Conservation (phyloP, 495 filamentous ascomycete species). For the Achaetomiella virescens region DNA sequence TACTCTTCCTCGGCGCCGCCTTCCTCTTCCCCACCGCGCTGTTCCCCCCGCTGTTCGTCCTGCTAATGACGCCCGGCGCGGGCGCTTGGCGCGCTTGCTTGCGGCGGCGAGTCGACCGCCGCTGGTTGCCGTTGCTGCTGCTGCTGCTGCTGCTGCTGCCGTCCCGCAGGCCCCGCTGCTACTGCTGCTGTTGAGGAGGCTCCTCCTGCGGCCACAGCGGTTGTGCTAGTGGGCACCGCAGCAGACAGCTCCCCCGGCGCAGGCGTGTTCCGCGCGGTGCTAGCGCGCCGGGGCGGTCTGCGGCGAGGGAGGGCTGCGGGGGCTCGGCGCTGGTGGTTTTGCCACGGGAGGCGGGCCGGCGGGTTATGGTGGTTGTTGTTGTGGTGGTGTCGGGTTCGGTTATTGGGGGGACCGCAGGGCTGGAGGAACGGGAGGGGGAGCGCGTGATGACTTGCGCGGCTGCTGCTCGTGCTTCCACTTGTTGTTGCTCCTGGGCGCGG, state of each 20-base stretch:
- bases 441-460: constrained; percentile 24
- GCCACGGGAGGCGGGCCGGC: constrained; percentile 42
- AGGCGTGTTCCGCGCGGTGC: constrained; percentile 52
- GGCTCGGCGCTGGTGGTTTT: constrained; percentile 47
- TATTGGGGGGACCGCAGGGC: constrained; percentile 28
- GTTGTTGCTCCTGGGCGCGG: constrained; percentile 27
- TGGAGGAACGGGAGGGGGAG: constrained; percentile 27
- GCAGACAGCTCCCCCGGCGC: constrained; percentile 34
- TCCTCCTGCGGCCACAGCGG: background rate
- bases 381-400: constrained; percentile 23
- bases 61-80: constrained; percentile 67
- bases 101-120: constrained; percentile 15
- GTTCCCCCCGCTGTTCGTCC: constrained; percentile 63
- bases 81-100: constrained; percentile 55
- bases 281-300: constrained; percentile 50
- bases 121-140: background rate
- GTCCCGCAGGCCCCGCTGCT: no score
- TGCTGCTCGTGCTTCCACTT: constrained; percentile 8
- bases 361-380: constrained; percentile 19
- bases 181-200: background rate
- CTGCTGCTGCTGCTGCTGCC: no score
- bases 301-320: constrained; percentile 37
- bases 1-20: constrained; percentile 67
- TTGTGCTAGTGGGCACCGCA: background rate
- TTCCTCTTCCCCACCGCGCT: constrained; percentile 72